Base-by-base conservation (phyloP, 2,329 filamentous ascomycete genomes). In the Alternaria burnsii region DNA sequence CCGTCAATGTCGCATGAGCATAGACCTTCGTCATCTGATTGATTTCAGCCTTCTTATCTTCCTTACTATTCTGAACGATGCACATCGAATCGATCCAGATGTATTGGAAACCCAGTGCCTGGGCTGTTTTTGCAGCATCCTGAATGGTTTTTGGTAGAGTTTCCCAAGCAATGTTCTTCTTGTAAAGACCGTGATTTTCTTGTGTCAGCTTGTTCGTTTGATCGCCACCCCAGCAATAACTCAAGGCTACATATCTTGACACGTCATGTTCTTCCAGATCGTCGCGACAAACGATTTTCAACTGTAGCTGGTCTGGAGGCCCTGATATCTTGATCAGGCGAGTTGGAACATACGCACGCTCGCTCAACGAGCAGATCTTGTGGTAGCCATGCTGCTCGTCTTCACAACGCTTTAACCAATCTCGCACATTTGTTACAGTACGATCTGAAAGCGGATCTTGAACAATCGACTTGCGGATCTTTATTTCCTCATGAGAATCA, bases 401-500 rank as follows among this genome's bases (percentile, higher is more conserved):
- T 36, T 36, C 32, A 36, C 32, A 36, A 3, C 0, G 5, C 0
- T 8, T 0, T 8, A 36, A 3, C 12, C 32, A 14, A 6, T 3
- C 5, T 1, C 5, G 12, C 0, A 36, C 32, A 16, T 16, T 1
- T 6, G 14, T 8, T 5, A 36, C 14, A 1, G 32, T 36, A 5
- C 32, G 5, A 16, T 14, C 1, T 7, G 32, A 36, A 2, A 36
- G 32, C 14, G 32, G 32, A 16, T 36, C 1, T 6, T 0, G 32
- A 2, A 14, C 3, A 2, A 36, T 3, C 3, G 14, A 12, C 1
- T 1, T 16, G 1, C 0, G 1, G 14, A 7, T 0, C 5, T 0
- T 0, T 0, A 34, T 1, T 16, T 7, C 0, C 6, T 0, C 1
- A 3, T 16, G 2, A 6, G 0, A 0, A 16, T 34, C 14, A 16